Base-by-base conservation (phyloP, 495 filamentous ascomycete species). In the Glarea lozoyensis region DNA sequence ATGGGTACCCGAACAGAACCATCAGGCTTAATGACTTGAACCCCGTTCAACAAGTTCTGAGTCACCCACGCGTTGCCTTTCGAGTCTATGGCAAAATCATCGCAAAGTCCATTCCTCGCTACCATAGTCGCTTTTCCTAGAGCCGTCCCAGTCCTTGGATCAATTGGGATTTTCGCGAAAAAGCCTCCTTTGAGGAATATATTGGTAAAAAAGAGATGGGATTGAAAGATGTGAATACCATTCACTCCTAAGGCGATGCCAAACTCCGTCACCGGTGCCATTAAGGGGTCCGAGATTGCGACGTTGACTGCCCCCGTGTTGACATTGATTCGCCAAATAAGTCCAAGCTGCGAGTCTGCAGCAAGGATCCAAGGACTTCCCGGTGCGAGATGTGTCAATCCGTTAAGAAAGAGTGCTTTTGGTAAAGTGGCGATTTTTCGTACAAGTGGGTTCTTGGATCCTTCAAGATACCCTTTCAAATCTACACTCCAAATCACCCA, bases 131-230 rank as follows among this genome's bases (percentile, higher is more conserved):
- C 18, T 10, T 24, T 4, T 4, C 42, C 42, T 2, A 10, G 13
- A 4, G 41, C 29, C 7, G n/a, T 7, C 7, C 25, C 25, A 29
- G n/a, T 29, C 2, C 16, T 24, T 15, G 16, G 10, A 9, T 23
- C 32, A 9, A 43, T 17, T 9, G 40, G 17, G 15, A 34, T 30
- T 34, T 35, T 16, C 20, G 27, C 30, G 21, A 24, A 40, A 6
- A 40, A n/a, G 2, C 38, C 38, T 12, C 22, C 16, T 7, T 29
- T 29, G 25, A 29, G 25, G 23, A 40, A 40, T 10, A 59, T 60
- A 17, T 62, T 61, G 22, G 60, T 60, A 30, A 61, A 65, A 52
- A 67, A 69, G 18, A 69, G 37, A 18, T 61, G 61, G 10, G 53
- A 49, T 16, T 54, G 44, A 0, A 52, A 43, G 3, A 54, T 21